A percentile compares a stretch with the other conserved stretches of the same genome.
These are phyloP conservation scores for Lotus japonicus DNA, from an alignment of 306 rosid species.

Conservation along the genomic window DNA sequence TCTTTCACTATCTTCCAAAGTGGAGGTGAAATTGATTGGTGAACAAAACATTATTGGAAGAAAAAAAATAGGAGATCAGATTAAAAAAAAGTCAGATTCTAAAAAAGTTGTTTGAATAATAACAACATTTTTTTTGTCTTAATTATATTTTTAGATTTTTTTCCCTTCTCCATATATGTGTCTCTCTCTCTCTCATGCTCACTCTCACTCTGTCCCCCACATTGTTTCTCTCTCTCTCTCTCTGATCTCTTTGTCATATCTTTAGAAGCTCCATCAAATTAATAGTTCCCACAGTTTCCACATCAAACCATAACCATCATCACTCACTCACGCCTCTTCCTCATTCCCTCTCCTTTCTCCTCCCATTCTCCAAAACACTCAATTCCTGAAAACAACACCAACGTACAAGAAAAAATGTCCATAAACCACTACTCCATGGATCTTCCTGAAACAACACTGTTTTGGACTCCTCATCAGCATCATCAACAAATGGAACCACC, in stretches of 20 bases:
- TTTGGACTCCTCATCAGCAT: constrained; percentile 50
- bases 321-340: constrained; percentile 42
- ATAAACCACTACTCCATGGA: constrained; percentile 47
- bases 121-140: too few relatives aligned
- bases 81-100: too few relatives aligned
- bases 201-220: neutral
- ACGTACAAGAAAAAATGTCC: constrained; percentile 28
- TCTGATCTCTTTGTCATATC: constrained; percentile 41
- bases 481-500: constrained; percentile 34
- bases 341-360: neutral
- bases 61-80: too few relatives aligned
- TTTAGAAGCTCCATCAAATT: constrained; percentile 45
- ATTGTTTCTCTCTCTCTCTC: constrained; percentile 21
- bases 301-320: constrained; percentile 56
- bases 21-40: too few relatives aligned
- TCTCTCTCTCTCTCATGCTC: too few relatives aligned
- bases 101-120: too few relatives aligned
- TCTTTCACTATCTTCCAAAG: too few relatives aligned
- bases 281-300: constrained; percentile 55
- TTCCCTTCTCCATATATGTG: neutral
- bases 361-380: neutral
- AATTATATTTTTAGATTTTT: too few relatives aligned
- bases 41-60: too few relatives aligned
- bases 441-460: constrained; percentile 39
- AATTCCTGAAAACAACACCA: neutral